These are phyloP conservation scores for Populus simonii DNA, from an alignment of 345 rosid genomes.

Conservation along the genomic window DNA sequence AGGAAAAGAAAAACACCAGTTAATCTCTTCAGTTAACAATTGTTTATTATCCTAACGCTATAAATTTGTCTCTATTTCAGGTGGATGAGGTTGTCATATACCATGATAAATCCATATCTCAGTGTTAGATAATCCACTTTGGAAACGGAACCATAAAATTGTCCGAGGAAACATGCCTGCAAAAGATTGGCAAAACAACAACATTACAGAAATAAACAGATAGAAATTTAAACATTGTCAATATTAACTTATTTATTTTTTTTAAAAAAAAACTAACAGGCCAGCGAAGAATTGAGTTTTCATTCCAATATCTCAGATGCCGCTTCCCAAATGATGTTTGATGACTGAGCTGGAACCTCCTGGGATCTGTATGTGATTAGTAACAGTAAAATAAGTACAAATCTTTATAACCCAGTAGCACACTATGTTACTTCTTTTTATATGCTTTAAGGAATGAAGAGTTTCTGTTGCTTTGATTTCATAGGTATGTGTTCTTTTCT, in stretches of 20 bases:
- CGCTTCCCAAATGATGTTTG: slow-evolving; percentile 60
- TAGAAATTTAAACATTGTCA: neutral
- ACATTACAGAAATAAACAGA: neutral
- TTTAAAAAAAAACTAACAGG: slow-evolving; percentile 27
- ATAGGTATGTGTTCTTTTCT: neutral
- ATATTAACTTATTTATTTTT: neutral
- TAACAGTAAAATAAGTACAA: neutral
- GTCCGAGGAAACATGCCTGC: slow-evolving; percentile 62
- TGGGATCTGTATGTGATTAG: slow-evolving; percentile 37
- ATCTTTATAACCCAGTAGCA: neutral
- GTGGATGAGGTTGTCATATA: slow-evolving; percentile 12
- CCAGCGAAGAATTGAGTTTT: slow-evolving; percentile 43
- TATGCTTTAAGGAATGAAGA: neutral
- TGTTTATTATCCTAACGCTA: neutral
- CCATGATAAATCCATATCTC: slow-evolving; percentile 77
- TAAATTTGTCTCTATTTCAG: neutral
- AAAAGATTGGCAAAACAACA: neutral
- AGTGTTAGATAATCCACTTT: slow-evolving; percentile 70
- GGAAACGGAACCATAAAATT: slow-evolving; percentile 65
- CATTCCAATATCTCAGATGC: slow-evolving; percentile 55
- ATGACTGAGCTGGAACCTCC: slow-evolving; percentile 46
- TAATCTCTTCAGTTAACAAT: neutral
- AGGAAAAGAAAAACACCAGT: neutral
- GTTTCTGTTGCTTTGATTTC: neutral
- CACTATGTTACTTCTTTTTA: neutral